These are phyloP conservation scores for Porodaedalea pini DNA, from an alignment of 1,284 basidiomycete genomes.

Conservation along the genomic window DNA sequence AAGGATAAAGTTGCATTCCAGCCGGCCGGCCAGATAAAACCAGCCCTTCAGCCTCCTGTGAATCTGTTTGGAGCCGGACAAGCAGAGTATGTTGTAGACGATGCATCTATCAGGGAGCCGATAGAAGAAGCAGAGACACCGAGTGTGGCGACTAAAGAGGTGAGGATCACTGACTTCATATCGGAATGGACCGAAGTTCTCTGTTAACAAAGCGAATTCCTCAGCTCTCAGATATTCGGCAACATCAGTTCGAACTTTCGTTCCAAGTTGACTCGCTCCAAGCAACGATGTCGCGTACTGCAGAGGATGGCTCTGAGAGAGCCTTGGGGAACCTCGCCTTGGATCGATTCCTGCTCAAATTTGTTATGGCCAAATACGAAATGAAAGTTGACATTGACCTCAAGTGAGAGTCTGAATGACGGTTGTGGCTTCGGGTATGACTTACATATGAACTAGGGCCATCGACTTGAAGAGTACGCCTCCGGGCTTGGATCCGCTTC, in stretches of 20 bases:
- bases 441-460: conserved; percentile 42
- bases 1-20: conserved; percentile 27
- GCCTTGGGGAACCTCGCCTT: conserved; percentile 80
- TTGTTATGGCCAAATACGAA: conserved; percentile 78
- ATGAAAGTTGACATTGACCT: conserved; percentile 88
- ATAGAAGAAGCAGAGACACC: conserved; percentile 33
- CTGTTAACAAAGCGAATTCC: conserved; percentile 42
- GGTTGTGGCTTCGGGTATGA: neutral
- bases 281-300: conserved; percentile 76
- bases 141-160: conserved; percentile 13
- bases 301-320: conserved; percentile 58
- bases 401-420: conserved; percentile 40
- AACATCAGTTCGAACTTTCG: conserved; percentile 84
- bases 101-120: conserved; percentile 48
- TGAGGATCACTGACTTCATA: neutral
- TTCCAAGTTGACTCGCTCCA: conserved; percentile 90
- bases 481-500: conserved; percentile 56
- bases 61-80: conserved; percentile 50
- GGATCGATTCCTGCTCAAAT: conserved; percentile 75
- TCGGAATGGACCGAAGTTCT: conserved; percentile 28
- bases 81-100: conserved; percentile 69
- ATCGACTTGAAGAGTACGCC: conserved; percentile 12
- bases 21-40: conserved; percentile 26
- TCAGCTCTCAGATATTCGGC: conserved; percentile 61
- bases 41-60: conserved; percentile 48